Percentiles rank a stretch among this genome's conserved stretches.
phyloP scores from a whole-genome alignment of 495 filamentous ascomycete genomes.

The Xylaria flabelliformis region DNA sequence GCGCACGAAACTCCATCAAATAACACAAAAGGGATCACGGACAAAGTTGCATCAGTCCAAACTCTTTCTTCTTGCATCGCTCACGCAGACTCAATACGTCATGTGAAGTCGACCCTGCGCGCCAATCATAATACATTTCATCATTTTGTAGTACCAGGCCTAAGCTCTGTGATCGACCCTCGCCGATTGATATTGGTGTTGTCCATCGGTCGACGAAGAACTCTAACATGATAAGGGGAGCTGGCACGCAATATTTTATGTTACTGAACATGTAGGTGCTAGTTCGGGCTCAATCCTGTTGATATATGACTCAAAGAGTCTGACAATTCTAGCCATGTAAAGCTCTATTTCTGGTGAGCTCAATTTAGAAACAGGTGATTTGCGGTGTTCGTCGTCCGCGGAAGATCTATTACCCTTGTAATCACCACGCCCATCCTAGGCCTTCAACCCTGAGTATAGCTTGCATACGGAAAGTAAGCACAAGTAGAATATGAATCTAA shows the following conservation, averaged over 20 bases:
- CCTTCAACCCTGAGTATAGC: no score
- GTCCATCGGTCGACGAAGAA: neutral
- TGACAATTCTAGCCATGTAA: neutral
- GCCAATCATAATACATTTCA: neutral
- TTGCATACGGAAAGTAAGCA: no score
- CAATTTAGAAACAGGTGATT: neutral
- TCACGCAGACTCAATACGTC: neutral
- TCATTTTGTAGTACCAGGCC: neutral
- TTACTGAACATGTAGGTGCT: neutral
- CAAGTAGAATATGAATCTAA: no score
- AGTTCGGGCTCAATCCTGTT: neutral
- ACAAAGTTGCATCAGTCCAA: neutral
- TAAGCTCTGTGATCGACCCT: neutral
- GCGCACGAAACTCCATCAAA: neutral
- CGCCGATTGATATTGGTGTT: neutral
- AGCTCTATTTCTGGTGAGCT: neutral
- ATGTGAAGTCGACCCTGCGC: neutral
- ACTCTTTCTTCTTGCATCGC: neutral
- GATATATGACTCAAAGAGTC: neutral
- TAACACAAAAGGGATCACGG: neutral
- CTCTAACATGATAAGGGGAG: no score
- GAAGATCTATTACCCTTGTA: no score
- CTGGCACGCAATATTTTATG: neutral
- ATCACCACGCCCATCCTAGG: no score
- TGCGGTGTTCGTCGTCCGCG: neutral